Evolutionary conservation across 345 rosid genomes (phyloP).

Genomic region (Aegle marmelos): DNA sequence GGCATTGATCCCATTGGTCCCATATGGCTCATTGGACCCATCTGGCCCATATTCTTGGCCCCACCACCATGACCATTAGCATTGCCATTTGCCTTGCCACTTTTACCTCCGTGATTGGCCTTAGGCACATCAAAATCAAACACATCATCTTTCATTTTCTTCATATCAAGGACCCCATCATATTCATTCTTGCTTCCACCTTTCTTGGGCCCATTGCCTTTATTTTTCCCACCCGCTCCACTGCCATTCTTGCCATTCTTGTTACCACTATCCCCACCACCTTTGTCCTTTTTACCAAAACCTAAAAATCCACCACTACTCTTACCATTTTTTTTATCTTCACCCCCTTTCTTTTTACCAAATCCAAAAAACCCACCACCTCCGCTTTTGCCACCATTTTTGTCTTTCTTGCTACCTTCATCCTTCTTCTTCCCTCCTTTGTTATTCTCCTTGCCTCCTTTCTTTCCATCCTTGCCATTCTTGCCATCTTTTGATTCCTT

Average conservation of each 20-base stretch:
- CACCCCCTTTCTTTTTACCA: conserved; percentile 46
- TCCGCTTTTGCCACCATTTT: conserved; percentile 35
- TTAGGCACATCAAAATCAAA: conserved; percentile 43
- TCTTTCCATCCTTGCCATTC: conserved; percentile 30
- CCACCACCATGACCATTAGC: conserved; percentile 23
- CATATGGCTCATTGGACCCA: conserved; percentile 8
- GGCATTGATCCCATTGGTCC: conserved; percentile 34
- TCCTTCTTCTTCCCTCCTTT: conserved; percentile 17
- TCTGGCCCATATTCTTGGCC: conserved; percentile 29
- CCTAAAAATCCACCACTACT: conserved; percentile 35
- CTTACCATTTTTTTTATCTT: conserved; percentile 34
- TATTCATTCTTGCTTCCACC: conserved; percentile 42
- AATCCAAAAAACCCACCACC: conserved; percentile 40
- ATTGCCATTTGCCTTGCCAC: conserved; percentile 20
- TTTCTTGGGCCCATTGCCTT: conserved; percentile 49
- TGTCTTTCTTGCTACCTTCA: conserved; percentile 31
- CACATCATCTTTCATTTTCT: conserved; percentile 38
- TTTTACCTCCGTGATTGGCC: conserved; percentile 26
- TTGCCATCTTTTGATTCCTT: conserved; percentile 18
- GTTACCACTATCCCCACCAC: conserved; percentile 26
- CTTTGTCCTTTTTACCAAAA: conserved; percentile 48
- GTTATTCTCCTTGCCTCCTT: conserved; percentile 16
- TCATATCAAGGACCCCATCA: conserved; percentile 35
- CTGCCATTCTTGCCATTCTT: conserved; percentile 28
- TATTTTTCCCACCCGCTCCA: conserved; percentile 38